Percentiles rank a stretch among this genome's conserved stretches.
phyloP scores from a whole-genome alignment of 768 basidiomycete genomes.

The Boletales sp. region DNA sequence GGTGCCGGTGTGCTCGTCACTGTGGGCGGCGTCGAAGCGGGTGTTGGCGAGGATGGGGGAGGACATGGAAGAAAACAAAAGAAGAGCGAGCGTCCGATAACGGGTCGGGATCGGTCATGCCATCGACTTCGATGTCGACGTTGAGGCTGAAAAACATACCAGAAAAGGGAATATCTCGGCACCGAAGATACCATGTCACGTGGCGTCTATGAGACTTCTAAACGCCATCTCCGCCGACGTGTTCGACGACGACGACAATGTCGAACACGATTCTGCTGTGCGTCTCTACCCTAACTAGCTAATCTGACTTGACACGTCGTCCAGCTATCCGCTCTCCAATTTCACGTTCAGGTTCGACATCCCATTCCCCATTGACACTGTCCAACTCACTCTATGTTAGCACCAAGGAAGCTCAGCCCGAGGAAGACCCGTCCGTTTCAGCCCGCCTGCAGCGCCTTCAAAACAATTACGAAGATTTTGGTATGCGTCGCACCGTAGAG shows the following conservation, averaged over 20 bases:
- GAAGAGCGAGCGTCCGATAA: no score
- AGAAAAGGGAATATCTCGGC: slow-evolving; percentile 8
- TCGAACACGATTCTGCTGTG: slow-evolving; percentile 53
- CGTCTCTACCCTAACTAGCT: slow-evolving; percentile 11
- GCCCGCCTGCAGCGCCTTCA: slow-evolving; percentile 92
- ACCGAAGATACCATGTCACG: slow-evolving; percentile 11
- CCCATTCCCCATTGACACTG: neutral
- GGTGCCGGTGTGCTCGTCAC: neutral
- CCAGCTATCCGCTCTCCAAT: slow-evolving; percentile 81
- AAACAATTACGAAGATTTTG: slow-evolving; percentile 95
- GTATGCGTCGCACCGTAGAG: slow-evolving; percentile 94
- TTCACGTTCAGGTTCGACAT: slow-evolving; percentile 78
- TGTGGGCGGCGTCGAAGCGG: neutral
- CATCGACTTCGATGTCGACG: neutral
- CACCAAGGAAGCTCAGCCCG: slow-evolving; percentile 94
- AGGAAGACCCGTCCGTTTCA: slow-evolving; percentile 95
- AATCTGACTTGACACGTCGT: slow-evolving; percentile 1
- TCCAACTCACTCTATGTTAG: slow-evolving; percentile 37
- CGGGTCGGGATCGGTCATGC: neutral
- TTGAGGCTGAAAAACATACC: neutral
- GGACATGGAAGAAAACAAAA: slow-evolving; percentile 11
- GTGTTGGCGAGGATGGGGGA: neutral
- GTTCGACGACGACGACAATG: slow-evolving; percentile 32
- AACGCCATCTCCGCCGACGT: slow-evolving; percentile 7
- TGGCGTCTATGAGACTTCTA: neutral